These are phyloP conservation scores for Aspergillus chevalieri DNA, from an alignment of 2,329 filamentous ascomycete species.

Conservation along the genomic window DNA sequence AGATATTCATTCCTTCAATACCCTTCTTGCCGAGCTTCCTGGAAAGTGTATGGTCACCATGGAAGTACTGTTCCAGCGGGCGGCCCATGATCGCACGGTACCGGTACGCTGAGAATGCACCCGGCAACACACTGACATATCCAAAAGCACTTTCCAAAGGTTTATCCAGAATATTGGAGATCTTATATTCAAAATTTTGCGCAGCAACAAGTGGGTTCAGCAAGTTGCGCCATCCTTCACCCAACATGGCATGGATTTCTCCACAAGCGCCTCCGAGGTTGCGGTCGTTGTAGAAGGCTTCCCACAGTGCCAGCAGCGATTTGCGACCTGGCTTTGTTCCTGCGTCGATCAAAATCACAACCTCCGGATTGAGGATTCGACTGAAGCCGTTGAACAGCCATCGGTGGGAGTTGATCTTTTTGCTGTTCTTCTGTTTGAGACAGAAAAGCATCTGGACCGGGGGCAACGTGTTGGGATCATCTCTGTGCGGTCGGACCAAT, in stretches of 20 bases:
- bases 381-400: slow-evolving; percentile 98
- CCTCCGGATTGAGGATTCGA: slow-evolving; percentile 89
- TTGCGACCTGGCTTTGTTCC: slow-evolving; percentile 91
- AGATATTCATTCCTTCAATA: slow-evolving; percentile 99
- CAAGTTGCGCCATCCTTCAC: slow-evolving; percentile 79
- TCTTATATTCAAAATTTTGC: slow-evolving; percentile 99
- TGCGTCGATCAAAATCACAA: slow-evolving; percentile 89
- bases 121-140: slow-evolving; percentile 92
- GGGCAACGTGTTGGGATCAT: slow-evolving; percentile 73
- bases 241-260: slow-evolving; percentile 96
- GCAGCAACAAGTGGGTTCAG: slow-evolving; percentile 88
- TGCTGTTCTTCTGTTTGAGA: slow-evolving; percentile 94
- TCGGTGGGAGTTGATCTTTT: slow-evolving; percentile 98
- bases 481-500: slow-evolving; percentile 81
- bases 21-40: slow-evolving; percentile 94
- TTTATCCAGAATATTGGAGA: slow-evolving; percentile 97
- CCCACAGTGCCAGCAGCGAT: slow-evolving; percentile 87
- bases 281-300: slow-evolving; percentile 99
- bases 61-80: slow-evolving; percentile 96
- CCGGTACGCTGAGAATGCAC: slow-evolving; percentile 94
- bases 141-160: slow-evolving; percentile 92
- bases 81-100: slow-evolving; percentile 97
- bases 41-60: slow-evolving; percentile 93
- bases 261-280: slow-evolving; percentile 93
- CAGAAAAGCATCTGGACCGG: slow-evolving; percentile 99